A percentile compares a stretch with the other conserved stretches of the same genome.
Evolutionary conservation across 192 early-diverging fungal species (phyloP).

Genomic region (Jimgerdemannia lactiflua): DNA sequence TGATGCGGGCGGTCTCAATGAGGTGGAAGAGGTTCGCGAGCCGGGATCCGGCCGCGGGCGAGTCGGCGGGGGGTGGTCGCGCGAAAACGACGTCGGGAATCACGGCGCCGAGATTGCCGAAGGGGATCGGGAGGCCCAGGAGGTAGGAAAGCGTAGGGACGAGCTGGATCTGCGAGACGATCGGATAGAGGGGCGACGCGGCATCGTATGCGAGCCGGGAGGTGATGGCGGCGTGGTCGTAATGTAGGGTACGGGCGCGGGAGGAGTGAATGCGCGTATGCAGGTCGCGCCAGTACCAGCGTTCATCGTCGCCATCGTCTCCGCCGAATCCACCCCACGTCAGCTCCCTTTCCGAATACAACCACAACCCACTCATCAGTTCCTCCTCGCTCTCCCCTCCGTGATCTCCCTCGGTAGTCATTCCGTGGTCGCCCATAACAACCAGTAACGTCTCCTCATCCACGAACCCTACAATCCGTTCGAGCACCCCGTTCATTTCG

Average conservation of each 20-base stretch:
- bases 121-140: constrained; percentile 87
- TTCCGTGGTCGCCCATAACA: constrained; percentile 97
- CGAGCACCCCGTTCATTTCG: constrained; percentile 82
- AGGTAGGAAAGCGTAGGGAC: constrained; percentile 81
- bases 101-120: constrained; percentile 85
- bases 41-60: constrained; percentile 17
- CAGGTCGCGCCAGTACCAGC: constrained; percentile 8
- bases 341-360: constrained; percentile 67
- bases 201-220: constrained; percentile 23
- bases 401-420: constrained; percentile 94
- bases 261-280: constrained; percentile 15
- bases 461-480: constrained; percentile 57
- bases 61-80: background rate
- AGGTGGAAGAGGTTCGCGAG: constrained; percentile 47
- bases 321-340: constrained; percentile 8
- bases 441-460: constrained; percentile 80
- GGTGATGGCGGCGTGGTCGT: constrained; percentile 15
- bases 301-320: background rate
- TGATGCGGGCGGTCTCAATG: constrained; percentile 41
- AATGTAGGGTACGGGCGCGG: constrained; percentile 10
- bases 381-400: constrained; percentile 94
- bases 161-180: constrained; percentile 88
- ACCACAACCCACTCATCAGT: constrained; percentile 79
- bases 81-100: constrained; percentile 84
- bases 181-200: constrained; percentile 24